Evolutionary conservation across 179 eudicot genomes (phyloP), one percentile per base, ranked within the genome.

Genomic region (Vitellaria paradoxa): DNA sequence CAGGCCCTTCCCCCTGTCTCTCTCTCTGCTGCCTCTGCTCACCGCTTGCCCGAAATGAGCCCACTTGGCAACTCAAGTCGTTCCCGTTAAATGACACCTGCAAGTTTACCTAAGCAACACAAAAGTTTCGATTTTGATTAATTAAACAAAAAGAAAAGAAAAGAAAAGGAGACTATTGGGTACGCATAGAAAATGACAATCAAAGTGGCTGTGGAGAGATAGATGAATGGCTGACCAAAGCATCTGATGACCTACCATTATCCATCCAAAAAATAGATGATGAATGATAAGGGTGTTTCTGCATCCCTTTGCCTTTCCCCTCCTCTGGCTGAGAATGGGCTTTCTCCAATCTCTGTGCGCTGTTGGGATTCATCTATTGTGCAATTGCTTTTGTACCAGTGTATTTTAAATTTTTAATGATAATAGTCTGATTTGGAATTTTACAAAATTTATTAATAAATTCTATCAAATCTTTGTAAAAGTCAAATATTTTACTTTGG

Each of bases 141-240:
- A 15, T 56, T 20, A 11, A 7, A 13, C 13, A 40, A 45, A 20
- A 50, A 50, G 8, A 52, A 65, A 42, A 49, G 14, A 50, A 7
- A 7, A 50, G 12, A 50, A 50, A 50, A 50, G 55, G 12, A 50
- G 9, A 12, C 55, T 4, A 50, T 30, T 24, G 42, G 24, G 15
- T 72, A 10, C 37, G 60, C 21, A 56, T 5, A 73, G 24, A 61
- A 61, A 70, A 55, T 14, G 74, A 15, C n/a, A 72, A 76, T 47
- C 40, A 10, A 53, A 61, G 40, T 8, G 74, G 37, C 30, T 72
- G 75, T 20, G 73, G 82, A 70, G 65, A 80, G 77, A 30, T 30
- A 78, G 42, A 47, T 78, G 78, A 81, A 78, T 81, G 82, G 84
- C 30, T 78, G 59, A 73, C 76, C 69, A 37, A 70, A 65, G 60